phyloP scores from a whole-genome alignment of 495 filamentous ascomycete species.

The Penicillium coffeae region DNA sequence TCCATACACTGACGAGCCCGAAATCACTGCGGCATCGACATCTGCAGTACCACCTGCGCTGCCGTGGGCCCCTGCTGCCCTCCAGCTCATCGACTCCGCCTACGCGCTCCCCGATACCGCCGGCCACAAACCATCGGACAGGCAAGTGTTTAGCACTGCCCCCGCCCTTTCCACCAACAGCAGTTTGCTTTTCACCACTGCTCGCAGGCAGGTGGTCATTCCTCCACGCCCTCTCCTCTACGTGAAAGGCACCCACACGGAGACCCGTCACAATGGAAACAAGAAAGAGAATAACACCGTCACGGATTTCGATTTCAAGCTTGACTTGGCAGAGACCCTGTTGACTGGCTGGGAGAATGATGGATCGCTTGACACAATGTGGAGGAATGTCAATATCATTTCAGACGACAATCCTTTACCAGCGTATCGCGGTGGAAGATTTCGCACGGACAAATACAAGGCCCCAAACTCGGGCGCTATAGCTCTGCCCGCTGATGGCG shows the following conservation, averaged over 20 bases:
- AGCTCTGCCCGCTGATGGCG: conserved; percentile 5
- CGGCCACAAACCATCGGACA: conserved; percentile 9
- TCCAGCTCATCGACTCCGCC: conserved; percentile 15
- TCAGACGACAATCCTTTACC: conserved; percentile 23
- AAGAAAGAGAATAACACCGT: conserved; percentile 29
- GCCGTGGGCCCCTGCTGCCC: background rate
- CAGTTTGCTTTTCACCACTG: conserved; percentile 20
- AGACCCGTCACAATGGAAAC: conserved; percentile 22
- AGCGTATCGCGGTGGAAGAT: conserved; percentile 30
- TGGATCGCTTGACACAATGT: conserved; percentile 9
- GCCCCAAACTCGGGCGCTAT: conserved; percentile 3
- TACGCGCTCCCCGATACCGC: conserved; percentile 17
- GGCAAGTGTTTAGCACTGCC: conserved; percentile 21
- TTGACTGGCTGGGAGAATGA: conserved; percentile 25
- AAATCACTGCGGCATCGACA: background rate
- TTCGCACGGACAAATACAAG: conserved; percentile 21
- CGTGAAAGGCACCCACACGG: conserved; percentile 32
- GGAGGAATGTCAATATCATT: conserved; percentile 14
- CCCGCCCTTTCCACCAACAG: conserved; percentile 23
- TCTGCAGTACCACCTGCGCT: too few relatives aligned
- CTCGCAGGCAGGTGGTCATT: conserved; percentile 29
- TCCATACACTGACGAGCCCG: conserved; percentile 23
- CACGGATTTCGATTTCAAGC: conserved; percentile 37
- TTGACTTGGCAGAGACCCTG: conserved; percentile 35
- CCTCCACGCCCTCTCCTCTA: conserved; percentile 35